Percentiles rank a stretch among this genome's conserved stretches.
Conservation (phyloP, 1,284 basidiomycete species). For the Heimioporus retisporus region DNA sequence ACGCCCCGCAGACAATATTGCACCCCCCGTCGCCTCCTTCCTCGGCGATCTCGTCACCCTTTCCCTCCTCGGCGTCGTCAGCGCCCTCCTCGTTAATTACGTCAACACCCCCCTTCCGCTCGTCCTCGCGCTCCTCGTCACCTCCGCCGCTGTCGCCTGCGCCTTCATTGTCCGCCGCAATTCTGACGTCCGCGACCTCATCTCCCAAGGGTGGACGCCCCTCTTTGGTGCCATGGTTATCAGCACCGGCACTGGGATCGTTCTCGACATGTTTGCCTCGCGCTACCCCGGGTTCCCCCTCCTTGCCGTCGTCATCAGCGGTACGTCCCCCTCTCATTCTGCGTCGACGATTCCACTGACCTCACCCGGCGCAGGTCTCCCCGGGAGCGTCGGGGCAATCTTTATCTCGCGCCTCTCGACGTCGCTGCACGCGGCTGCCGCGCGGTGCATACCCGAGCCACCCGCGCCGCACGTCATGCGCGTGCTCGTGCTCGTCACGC, state of each 20-base stretch:
- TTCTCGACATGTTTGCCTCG: slow-evolving; percentile 91
- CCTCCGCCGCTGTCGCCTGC: slow-evolving; percentile 66
- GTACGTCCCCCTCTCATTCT: slow-evolving; percentile 49
- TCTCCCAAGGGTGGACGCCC: slow-evolving; percentile 91
- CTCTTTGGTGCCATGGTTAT: slow-evolving; percentile 95
- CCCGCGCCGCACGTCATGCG: slow-evolving; percentile 65
- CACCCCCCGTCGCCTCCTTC: slow-evolving; percentile 84
- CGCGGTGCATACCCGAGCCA: slow-evolving; percentile 46
- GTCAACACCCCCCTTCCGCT: slow-evolving; percentile 76
- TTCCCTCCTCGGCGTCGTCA: slow-evolving; percentile 76
- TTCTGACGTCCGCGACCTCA: slow-evolving; percentile 72
- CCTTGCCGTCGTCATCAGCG: slow-evolving; percentile 91
- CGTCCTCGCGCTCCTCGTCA: slow-evolving; percentile 66
- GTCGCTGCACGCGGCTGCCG: slow-evolving; percentile 73
- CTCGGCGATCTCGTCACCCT: slow-evolving; percentile 95
- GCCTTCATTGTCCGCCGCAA: slow-evolving; percentile 72
- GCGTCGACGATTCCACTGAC: neutral
- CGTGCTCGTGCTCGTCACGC: slow-evolving; percentile 77
- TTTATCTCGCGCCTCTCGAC: slow-evolving; percentile 94
- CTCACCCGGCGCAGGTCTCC: slow-evolving; percentile 63
- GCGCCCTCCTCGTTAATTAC: slow-evolving; percentile 71
- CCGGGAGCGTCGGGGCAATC: slow-evolving; percentile 92
- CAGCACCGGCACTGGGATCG: slow-evolving; percentile 91
- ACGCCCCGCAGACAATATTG: no score
- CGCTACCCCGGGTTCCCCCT: slow-evolving; percentile 91